Evolutionary conservation across 192 early-diverging fungal genomes (phyloP), one percentile per base, ranked within the genome.

Genomic region (Rhizophagus sp.): DNA sequence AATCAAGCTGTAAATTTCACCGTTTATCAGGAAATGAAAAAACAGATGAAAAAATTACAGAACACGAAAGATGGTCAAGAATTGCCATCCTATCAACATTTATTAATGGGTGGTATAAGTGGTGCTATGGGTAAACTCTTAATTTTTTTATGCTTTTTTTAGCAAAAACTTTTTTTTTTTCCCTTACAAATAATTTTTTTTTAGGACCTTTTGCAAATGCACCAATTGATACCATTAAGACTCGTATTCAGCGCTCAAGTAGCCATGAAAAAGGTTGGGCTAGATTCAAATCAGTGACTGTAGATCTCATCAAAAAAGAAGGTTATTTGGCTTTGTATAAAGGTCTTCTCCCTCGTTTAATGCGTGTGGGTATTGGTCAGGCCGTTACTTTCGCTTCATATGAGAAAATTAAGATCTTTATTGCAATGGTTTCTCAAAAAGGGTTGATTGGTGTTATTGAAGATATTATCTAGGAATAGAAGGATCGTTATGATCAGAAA

Each of bases 1-100:
- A 99, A 99, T 90, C 97, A 99, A 84, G 97, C 97, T 67, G 97
- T 94, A 83, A 99, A 99, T 90, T 99, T 99, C 84, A 98, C 97
- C 2, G 95, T 94, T 27, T 99, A 98, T 88, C 95, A 96, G 69
- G 94, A 94, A 83, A 89, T 99, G 82, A 98, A 97, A 86, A 91
- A 89, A 24, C 85, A 89, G 34, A 91, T 95, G 8, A 87, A 90
- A 80, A 88, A 89, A 13, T 24, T 89, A 19, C 97, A 99, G 80
- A 78, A 80, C 50, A 81, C 83, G 4, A 80, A 61, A 41, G 41
- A 47, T 34, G 52, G 70, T 76, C 81, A 82, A n/a, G 89, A 89
- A 70, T 89, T 99, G 70, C 97, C 97, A 30, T 89, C 92, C 73
- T 99, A 96, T 87, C 97, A 99, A 88, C 91, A 93, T 80, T 84